Evolutionary conservation across 140 eudicot genomes (phyloP).

Genomic region (Ambrosia hybrid): DNA sequence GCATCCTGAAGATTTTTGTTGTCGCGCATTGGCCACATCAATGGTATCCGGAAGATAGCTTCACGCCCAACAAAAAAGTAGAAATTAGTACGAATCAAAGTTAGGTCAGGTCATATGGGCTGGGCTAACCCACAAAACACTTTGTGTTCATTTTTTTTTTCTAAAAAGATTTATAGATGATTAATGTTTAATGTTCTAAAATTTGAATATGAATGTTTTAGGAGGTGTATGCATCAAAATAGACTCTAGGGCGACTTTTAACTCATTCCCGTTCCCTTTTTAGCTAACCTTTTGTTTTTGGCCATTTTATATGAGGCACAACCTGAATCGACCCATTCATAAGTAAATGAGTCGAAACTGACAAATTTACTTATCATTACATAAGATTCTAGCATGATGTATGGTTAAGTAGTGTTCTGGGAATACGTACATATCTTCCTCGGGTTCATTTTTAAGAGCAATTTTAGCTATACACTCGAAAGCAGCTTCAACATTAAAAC

Average conservation of each 20-base stretch:
- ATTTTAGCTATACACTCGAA: slow-evolving; percentile 49
- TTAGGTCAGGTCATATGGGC: background rate
- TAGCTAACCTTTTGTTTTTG: background rate
- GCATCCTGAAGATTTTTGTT: slow-evolving; percentile 41
- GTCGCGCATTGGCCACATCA: slow-evolving; percentile 41
- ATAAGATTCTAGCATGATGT: background rate
- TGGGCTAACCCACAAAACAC: background rate
- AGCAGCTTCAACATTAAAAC: slow-evolving; percentile 51
- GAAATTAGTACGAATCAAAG: background rate
- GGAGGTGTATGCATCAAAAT: no score
- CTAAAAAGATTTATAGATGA: background rate
- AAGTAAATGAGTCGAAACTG: background rate
- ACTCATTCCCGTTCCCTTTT: background rate
- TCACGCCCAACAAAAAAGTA: slow-evolving; percentile 15
- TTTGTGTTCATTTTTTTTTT: background rate
- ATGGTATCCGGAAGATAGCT: slow-evolving; percentile 47
- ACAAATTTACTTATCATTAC: background rate
- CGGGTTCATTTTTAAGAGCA: slow-evolving; percentile 50
- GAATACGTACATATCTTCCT: slow-evolving; percentile 47
- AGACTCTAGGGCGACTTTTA: no score
- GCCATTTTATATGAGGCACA: background rate
- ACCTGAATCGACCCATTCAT: background rate
- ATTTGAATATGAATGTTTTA: background rate
- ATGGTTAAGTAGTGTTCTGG: slow-evolving; percentile 4
- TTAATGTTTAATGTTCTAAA: background rate